These are phyloP conservation scores for Themeda triandra DNA, from an alignment of 176 grass and related monocot species.

Conservation along the genomic window DNA sequence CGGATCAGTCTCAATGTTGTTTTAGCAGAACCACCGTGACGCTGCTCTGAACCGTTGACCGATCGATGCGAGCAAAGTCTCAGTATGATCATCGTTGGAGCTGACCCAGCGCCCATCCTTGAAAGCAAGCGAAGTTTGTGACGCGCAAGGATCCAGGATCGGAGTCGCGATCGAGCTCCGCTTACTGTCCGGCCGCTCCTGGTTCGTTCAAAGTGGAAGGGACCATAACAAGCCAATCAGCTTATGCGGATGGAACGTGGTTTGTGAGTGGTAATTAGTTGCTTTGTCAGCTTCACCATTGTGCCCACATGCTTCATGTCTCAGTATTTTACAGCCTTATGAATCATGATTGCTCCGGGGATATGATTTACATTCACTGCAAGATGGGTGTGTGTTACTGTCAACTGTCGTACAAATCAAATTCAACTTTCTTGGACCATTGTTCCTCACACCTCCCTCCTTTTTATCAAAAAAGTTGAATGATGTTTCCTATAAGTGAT, in stretches of 20 bases:
- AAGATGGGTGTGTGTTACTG: not conserved
- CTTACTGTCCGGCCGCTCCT: not conserved
- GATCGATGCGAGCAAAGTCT: not conserved
- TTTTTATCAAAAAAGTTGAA: not conserved
- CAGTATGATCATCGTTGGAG: not conserved
- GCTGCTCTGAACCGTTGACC: not conserved
- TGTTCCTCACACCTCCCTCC: not conserved
- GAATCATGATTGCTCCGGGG: not conserved
- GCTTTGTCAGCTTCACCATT: conserved; percentile 1
- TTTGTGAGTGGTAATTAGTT: conserved; percentile 8
- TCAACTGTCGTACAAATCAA: not conserved
- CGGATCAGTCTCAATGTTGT: not conserved
- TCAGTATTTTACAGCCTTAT: conserved; percentile 2
- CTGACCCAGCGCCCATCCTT: not conserved
- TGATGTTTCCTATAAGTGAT: not conserved
- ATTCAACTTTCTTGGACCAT: not conserved
- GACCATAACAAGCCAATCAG: not conserved
- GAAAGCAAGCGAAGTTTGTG: not conserved
- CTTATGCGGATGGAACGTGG: not conserved
- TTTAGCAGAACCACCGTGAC: not conserved
- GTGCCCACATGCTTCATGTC: not conserved
- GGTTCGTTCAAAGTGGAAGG: conserved; percentile 26
- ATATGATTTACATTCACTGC: conserved; percentile 3
- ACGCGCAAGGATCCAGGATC: not conserved
- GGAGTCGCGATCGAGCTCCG: not conserved